Conservation (phyloP, 2,329 filamentous ascomycete genomes). For the Xylariomycetidae sp. region DNA sequence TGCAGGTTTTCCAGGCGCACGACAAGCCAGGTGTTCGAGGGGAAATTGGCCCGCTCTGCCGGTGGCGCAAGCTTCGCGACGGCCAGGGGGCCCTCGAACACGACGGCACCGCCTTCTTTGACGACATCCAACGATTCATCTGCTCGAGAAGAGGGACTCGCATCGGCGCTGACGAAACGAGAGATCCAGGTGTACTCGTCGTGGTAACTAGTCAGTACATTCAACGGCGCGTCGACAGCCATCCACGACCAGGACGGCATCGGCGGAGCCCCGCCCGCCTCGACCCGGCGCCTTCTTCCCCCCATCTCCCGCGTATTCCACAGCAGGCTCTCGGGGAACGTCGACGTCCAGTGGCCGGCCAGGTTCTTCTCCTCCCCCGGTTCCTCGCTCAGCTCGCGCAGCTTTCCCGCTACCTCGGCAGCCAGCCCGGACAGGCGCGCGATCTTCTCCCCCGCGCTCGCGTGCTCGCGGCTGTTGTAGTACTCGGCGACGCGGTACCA, state of each 20-base stretch:
- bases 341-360: background rate
- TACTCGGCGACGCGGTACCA: constrained; percentile 1
- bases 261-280: background rate
- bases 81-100: background rate
- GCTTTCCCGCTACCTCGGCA: background rate
- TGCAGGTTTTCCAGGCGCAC: too few species aligned
- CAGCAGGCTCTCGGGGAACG: background rate
- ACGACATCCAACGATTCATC: background rate
- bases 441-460: background rate
- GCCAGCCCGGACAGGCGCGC: background rate
- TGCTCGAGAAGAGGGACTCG: background rate
- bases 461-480: background rate
- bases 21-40: too few species aligned
- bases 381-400: background rate
- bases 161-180: background rate
- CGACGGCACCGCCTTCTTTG: background rate
- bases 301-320: background rate
- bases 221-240: background rate
- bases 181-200: background rate
- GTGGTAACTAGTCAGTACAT: background rate
- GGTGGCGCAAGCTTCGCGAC: too few species aligned
- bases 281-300: background rate
- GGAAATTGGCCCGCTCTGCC: too few species aligned
- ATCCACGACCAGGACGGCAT: background rate
- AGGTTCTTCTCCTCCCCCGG: background rate